Percentiles rank a stretch among this genome's conserved stretches.
These are phyloP conservation scores for Microstroma glucosiphilum DNA, from an alignment of 1,284 basidiomycete genomes.

Conservation along the genomic window DNA sequence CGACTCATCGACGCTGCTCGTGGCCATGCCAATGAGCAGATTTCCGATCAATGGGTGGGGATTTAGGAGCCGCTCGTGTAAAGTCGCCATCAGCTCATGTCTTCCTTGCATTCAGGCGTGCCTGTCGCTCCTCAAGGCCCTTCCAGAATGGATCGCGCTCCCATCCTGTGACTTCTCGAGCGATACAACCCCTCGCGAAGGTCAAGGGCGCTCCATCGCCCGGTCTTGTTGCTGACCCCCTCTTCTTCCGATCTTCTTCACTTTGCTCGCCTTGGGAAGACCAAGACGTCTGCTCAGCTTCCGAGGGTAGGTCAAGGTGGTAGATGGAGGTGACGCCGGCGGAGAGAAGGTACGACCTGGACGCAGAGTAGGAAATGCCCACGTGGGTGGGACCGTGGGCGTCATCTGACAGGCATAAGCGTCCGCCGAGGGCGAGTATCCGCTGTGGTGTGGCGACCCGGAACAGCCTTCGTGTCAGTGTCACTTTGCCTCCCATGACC, in stretches of 20 bases:
- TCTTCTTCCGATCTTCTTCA: background rate
- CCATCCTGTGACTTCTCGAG: slow-evolving; percentile 4
- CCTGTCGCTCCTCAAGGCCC: background rate
- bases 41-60: no score
- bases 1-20: no score
- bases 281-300: background rate
- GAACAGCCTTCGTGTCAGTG: background rate
- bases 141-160: slow-evolving; percentile 3
- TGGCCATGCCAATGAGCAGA: no score
- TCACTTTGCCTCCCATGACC: background rate
- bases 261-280: no score
- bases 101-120: background rate
- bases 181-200: slow-evolving; percentile 8
- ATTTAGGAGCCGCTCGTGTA: no score
- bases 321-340: slow-evolving; percentile 66
- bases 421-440: slow-evolving; percentile 64
- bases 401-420: slow-evolving; percentile 84
- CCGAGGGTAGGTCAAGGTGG: slow-evolving; percentile 55
- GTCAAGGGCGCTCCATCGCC: background rate
- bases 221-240: background rate
- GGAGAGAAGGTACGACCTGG: slow-evolving; percentile 64
- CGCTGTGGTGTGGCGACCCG: slow-evolving; percentile 54
- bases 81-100: no score
- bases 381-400: slow-evolving; percentile 85
- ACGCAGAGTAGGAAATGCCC: slow-evolving; percentile 72